Percentiles rank a stretch among this genome's conserved stretches.
phyloP scores from a whole-genome alignment of 305 asterid species.

The Euphrasia arctica region DNA sequence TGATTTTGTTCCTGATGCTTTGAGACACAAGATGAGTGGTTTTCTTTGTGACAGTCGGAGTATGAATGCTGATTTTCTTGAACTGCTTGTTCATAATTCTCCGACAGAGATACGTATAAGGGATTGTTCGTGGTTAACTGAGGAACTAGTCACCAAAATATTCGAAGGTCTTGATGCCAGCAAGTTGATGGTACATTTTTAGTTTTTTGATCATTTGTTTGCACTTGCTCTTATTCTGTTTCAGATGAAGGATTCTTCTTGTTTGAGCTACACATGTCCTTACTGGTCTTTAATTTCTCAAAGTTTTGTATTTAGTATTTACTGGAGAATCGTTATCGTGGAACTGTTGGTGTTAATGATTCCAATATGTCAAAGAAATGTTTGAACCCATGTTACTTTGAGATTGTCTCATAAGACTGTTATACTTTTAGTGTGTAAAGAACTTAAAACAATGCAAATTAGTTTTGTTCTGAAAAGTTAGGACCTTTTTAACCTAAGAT shows the following conservation, averaged over 20 bases:
- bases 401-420: no score
- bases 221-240: slow-evolving; percentile 6
- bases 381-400: no score
- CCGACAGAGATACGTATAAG: slow-evolving; percentile 78
- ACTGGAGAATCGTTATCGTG: no score
- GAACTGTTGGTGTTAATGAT: neutral
- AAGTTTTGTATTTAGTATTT: no score
- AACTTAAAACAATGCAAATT: no score
- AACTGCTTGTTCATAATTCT: slow-evolving; percentile 58
- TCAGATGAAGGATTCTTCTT: neutral
- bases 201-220: slow-evolving; percentile 11
- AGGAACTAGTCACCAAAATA: slow-evolving; percentile 52
- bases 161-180: slow-evolving; percentile 54
- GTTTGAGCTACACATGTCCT: no score
- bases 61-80: slow-evolving; percentile 61
- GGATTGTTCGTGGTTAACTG: slow-evolving; percentile 92
- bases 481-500: neutral
- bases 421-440: no score
- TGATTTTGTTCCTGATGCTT: slow-evolving; percentile 65
- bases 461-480: no score
- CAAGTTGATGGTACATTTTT: slow-evolving; percentile 52
- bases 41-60: slow-evolving; percentile 65
- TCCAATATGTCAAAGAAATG: neutral
- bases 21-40: slow-evolving; percentile 72
- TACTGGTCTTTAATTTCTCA: no score